Conservation (phyloP, 1,139 yeast genomes). For the Ashbya aceris region DNA sequence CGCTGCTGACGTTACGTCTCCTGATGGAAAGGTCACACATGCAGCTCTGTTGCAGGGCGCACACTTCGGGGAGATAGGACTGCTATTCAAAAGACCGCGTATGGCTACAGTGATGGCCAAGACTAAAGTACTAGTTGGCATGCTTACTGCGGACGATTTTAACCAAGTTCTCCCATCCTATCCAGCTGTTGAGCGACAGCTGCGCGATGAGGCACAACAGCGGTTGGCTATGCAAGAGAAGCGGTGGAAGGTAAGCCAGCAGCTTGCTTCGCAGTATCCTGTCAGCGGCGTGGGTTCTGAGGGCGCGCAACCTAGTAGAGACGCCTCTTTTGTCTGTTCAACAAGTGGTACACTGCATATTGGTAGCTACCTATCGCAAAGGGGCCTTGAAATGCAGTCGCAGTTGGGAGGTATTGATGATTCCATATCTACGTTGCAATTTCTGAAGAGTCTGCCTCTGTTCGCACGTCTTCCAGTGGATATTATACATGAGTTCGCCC, state of each 20-base stretch:
- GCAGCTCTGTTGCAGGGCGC: constrained; percentile 63
- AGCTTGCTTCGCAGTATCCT: neutral
- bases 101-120: constrained; percentile 75
- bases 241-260: constrained; percentile 31
- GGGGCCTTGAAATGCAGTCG: neutral
- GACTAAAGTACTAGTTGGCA: constrained; percentile 56
- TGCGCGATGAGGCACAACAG: constrained; percentile 72
- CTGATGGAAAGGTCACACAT: constrained; percentile 66
- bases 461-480: constrained; percentile 48
- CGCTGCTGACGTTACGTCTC: constrained; percentile 59
- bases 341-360: neutral
- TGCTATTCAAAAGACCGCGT: constrained; percentile 62
- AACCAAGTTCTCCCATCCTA: constrained; percentile 50
- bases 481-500: constrained; percentile 53
- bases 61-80: constrained; percentile 74
- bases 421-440: constrained; percentile 47
- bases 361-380: neutral
- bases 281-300: neutral
- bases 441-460: constrained; percentile 47
- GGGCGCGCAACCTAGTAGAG: too few species aligned
- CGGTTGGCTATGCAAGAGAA: constrained; percentile 62
- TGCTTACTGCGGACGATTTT: constrained; percentile 55
- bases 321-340: too few species aligned
- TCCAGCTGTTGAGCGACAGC: constrained; percentile 57
- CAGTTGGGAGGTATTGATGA: constrained; percentile 37